A percentile compares a stretch with the other conserved stretches of the same genome.
Conservation (phyloP, 305 asterid genomes). For the Fraxinus latifolia region DNA sequence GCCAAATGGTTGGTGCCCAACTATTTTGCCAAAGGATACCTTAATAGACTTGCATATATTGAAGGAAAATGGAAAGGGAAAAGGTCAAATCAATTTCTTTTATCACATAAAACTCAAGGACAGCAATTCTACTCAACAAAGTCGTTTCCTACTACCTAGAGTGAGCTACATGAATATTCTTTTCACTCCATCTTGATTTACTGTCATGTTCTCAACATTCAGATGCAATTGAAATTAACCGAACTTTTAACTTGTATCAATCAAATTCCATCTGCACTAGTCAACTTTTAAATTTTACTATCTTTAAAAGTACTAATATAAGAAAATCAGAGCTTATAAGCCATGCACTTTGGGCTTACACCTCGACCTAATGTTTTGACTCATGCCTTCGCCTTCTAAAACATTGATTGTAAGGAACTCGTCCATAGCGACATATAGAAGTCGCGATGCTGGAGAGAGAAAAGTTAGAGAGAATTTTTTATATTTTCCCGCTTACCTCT, state of each 20-base stretch:
- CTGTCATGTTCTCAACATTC: neutral
- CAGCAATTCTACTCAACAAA: slow-evolving; percentile 9
- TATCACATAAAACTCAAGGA: neutral
- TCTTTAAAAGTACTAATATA: neutral
- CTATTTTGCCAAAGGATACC: neutral
- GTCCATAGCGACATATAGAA: neutral
- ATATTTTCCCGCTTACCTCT: too few species aligned
- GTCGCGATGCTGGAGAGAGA: too few species aligned
- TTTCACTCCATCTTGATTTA: neutral
- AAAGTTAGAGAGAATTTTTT: too few species aligned
- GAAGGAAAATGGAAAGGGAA: neutral
- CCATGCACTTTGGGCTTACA: neutral
- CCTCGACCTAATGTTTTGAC: neutral
- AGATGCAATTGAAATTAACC: neutral
- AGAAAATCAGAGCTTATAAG: neutral
- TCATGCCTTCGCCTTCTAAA: neutral
- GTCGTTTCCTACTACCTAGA: neutral
- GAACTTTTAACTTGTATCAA: neutral
- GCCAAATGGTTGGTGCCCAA: neutral
- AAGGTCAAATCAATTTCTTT: neutral
- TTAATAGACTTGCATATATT: neutral
- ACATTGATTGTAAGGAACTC: neutral
- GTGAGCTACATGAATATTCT: slow-evolving; percentile 5
- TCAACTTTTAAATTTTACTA: neutral
- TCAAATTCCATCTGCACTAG: neutral